Conservation (phyloP, 345 rosid species). For the Citrus inodora region DNA sequence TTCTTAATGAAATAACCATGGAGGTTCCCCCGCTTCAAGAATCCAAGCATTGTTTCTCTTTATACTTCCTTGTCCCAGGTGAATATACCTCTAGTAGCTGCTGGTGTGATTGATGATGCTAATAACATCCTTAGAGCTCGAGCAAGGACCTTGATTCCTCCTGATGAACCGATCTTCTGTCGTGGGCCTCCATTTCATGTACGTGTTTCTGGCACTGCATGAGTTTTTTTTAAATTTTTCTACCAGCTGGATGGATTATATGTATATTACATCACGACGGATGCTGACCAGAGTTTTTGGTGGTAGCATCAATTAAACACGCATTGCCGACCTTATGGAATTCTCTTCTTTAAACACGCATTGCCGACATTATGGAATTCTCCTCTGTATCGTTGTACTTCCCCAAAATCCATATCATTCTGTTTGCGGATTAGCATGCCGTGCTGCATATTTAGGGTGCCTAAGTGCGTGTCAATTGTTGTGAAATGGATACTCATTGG, state of each 20-base stretch:
- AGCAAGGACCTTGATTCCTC: constrained; percentile 62
- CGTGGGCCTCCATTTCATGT: constrained; percentile 93
- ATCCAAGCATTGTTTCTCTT: constrained; percentile 66
- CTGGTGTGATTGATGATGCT: constrained; percentile 84
- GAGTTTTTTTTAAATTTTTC: not conserved
- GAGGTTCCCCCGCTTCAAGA: constrained; percentile 83
- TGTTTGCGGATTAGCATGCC: not conserved
- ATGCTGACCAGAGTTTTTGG: not conserved
- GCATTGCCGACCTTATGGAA: not conserved
- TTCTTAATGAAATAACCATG: constrained; percentile 63
- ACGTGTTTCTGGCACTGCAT: constrained; percentile 62
- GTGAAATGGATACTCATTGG: not conserved
- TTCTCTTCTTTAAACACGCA: not conserved
- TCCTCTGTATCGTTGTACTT: not conserved
- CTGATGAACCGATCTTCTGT: constrained; percentile 87
- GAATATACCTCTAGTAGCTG: constrained; percentile 88
- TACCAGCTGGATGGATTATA: not conserved
- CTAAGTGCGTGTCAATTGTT: not conserved
- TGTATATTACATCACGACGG: too few species aligned
- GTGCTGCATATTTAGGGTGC: not conserved
- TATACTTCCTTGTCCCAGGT: constrained; percentile 89
- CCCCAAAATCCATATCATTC: not conserved
- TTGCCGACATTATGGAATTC: not conserved
- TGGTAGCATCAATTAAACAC: not conserved
- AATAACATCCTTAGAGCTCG: constrained; percentile 82